These are phyloP conservation scores for Torulaspora globosa DNA, from an alignment of 1,139 yeast species.

Conservation along the genomic window DNA sequence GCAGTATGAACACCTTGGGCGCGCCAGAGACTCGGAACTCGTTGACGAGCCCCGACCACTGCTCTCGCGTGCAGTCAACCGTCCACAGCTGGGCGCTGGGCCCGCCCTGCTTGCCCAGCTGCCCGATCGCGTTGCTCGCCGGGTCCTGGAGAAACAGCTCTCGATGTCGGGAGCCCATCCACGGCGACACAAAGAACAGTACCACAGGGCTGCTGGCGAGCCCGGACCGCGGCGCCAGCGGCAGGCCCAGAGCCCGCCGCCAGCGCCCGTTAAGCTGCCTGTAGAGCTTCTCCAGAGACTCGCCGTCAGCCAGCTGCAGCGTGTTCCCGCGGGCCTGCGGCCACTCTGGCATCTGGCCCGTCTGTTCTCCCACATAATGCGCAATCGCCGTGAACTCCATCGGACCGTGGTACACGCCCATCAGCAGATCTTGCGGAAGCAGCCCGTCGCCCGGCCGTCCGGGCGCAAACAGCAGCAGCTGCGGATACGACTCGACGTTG, in stretches of 20 bases:
- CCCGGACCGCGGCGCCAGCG: background rate
- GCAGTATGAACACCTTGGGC: slow-evolving; percentile 14
- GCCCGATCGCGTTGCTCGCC: slow-evolving; percentile 11
- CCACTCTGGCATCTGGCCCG: slow-evolving; percentile 20
- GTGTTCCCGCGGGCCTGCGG: slow-evolving; percentile 10
- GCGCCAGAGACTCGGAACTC: slow-evolving; percentile 14
- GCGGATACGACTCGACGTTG: slow-evolving; percentile 17
- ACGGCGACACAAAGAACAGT: slow-evolving; percentile 18
- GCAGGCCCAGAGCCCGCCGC: background rate
- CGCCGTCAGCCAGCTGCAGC: slow-evolving; percentile 1
- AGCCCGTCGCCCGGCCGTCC: background rate
- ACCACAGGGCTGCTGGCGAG: background rate
- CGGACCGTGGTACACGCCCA: slow-evolving; percentile 15
- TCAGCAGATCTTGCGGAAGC: slow-evolving; percentile 4
- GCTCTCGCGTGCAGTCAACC: slow-evolving; percentile 15
- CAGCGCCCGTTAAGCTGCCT: slow-evolving; percentile 1
- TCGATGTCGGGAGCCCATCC: slow-evolving; percentile 14
- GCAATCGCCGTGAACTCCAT: slow-evolving; percentile 13
- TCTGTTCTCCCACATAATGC: slow-evolving; percentile 12
- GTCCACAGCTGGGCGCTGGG: slow-evolving; percentile 7
- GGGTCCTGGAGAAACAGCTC: slow-evolving; percentile 14
- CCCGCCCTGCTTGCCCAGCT: slow-evolving; percentile 3
- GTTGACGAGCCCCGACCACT: slow-evolving; percentile 12
- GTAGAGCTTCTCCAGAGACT: background rate
- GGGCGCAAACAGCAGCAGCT: slow-evolving; percentile 15